Percentiles rank a stretch among this genome's conserved stretches.
These are phyloP conservation scores for Silene coronaria DNA, from an alignment of 179 eudicot genomes.

Conservation along the genomic window DNA sequence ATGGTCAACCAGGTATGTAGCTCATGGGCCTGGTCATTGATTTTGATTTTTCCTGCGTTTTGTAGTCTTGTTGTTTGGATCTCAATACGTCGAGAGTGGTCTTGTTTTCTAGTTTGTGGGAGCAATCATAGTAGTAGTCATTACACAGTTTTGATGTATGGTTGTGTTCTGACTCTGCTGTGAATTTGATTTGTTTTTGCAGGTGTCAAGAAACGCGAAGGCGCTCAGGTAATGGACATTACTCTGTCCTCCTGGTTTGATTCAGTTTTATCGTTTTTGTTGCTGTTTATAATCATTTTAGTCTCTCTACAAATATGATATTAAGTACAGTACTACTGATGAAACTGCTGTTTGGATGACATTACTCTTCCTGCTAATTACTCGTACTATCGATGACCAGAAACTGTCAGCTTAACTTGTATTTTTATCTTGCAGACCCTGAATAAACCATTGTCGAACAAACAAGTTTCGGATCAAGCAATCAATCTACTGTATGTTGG, in stretches of 20 bases:
- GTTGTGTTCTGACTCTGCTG: not conserved
- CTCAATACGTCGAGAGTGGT: not conserved
- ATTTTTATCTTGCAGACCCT: slow-evolving; percentile 40
- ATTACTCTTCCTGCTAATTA: not conserved
- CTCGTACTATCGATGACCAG: not conserved
- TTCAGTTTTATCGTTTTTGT: not conserved
- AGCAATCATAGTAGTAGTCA: slow-evolving; percentile 2
- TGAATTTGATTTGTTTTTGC: slow-evolving; percentile 4
- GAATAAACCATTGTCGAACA: slow-evolving; percentile 18
- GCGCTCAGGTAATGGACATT: slow-evolving; percentile 21
- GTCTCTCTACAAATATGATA: not conserved
- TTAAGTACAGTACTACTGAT: not conserved
- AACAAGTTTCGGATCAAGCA: slow-evolving; percentile 25
- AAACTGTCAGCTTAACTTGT: slow-evolving; percentile 13
- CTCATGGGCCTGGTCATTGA: not conserved
- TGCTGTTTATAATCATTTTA: not conserved
- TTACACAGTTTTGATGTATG: not conserved
- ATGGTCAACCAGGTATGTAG: slow-evolving; percentile 38
- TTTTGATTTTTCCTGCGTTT: not conserved
- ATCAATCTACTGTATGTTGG: slow-evolving; percentile 37
- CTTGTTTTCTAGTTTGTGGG: not conserved
- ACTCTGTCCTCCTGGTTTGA: not conserved
- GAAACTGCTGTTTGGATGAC: slow-evolving; percentile 2
- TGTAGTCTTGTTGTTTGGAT: not conserved
- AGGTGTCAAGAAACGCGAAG: slow-evolving; percentile 25